Conservation (phyloP, 352 stramenopile genomes). For the Phytophthora macrochlamydospora region DNA sequence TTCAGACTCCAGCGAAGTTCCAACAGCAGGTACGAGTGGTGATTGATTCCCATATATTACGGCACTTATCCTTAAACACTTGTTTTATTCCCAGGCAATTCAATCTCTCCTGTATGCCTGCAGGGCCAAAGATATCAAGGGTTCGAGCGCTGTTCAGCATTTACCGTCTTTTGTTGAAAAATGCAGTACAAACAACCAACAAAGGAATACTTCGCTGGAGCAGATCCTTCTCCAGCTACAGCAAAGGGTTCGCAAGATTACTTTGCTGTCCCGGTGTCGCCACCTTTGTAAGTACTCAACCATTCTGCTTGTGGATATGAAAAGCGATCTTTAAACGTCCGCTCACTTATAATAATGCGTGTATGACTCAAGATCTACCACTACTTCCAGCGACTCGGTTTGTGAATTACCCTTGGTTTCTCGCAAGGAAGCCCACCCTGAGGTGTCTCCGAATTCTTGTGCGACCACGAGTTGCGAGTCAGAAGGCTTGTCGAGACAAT, state of each 20-base stretch:
- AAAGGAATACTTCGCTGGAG: not conserved
- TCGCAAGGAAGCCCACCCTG: constrained; percentile 1
- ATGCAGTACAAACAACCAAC: constrained; percentile 1
- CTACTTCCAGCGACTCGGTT: constrained; percentile 37
- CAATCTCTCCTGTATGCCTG: constrained; percentile 80
- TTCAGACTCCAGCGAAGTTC: constrained; percentile 56
- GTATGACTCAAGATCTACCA: constrained; percentile 27
- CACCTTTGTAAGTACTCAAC: constrained; percentile 19
- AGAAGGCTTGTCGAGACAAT: constrained; percentile 29
- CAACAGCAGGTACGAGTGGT: constrained; percentile 62
- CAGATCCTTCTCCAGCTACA: constrained; percentile 8
- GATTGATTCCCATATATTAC: too few relatives aligned
- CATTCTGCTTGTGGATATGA: not conserved
- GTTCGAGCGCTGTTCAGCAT: constrained; percentile 34
- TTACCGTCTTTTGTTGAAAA: constrained; percentile 32
- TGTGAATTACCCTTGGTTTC: constrained; percentile 15
- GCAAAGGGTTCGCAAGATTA: not conserved
- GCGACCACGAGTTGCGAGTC: constrained; percentile 22
- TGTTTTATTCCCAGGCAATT: constrained; percentile 52
- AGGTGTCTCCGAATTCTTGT: constrained; percentile 17
- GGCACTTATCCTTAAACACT: not conserved
- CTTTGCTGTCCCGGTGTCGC: not conserved
- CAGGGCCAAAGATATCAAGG: constrained; percentile 80
- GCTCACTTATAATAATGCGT: constrained; percentile 5
- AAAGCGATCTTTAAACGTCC: not conserved